A percentile compares a stretch with the other conserved stretches of the same genome.
Evolutionary conservation across 2,329 filamentous ascomycete genomes (phyloP).

Genomic region (Geoglossum cookeanum): DNA sequence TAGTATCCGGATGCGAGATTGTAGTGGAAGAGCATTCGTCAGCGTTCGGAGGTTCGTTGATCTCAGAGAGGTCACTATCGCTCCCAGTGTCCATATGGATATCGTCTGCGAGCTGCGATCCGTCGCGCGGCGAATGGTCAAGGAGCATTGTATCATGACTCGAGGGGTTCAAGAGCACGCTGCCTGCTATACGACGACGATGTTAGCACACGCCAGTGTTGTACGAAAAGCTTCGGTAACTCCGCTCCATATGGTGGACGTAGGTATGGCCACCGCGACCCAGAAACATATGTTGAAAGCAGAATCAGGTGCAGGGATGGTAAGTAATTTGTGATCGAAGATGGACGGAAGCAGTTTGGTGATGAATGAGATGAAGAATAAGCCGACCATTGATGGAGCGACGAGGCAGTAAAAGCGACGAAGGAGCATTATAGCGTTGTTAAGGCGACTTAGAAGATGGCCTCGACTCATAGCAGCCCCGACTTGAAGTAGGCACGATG

Average conservation of each 20-base stretch:
- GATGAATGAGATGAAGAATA: slow-evolving; percentile 10
- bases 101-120: background rate
- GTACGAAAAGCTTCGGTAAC: background rate
- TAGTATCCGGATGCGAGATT: slow-evolving; percentile 26
- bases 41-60: slow-evolving; percentile 34
- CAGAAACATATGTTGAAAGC: slow-evolving; percentile 3
- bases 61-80: slow-evolving; percentile 62
- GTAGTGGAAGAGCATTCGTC: slow-evolving; percentile 14
- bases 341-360: slow-evolving; percentile 8
- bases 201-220: slow-evolving; percentile 1
- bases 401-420: background rate
- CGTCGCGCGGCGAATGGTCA: background rate
- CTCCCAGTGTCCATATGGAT: slow-evolving; percentile 18
- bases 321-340: slow-evolving; percentile 1
- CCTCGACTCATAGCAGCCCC: background rate
- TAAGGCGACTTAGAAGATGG: background rate
- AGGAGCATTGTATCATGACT: background rate
- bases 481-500: background rate
- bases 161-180: background rate
- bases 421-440: background rate
- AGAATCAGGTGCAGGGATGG: background rate
- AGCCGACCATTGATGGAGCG: slow-evolving; percentile 1
- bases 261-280: slow-evolving; percentile 7
- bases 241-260: background rate
- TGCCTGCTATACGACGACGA: slow-evolving; percentile 2